These are phyloP conservation scores for Bryoerythrophyllum caledonicum DNA, from an alignment of 225 moss, liverwort and hornwort genomes.

Conservation along the genomic window DNA sequence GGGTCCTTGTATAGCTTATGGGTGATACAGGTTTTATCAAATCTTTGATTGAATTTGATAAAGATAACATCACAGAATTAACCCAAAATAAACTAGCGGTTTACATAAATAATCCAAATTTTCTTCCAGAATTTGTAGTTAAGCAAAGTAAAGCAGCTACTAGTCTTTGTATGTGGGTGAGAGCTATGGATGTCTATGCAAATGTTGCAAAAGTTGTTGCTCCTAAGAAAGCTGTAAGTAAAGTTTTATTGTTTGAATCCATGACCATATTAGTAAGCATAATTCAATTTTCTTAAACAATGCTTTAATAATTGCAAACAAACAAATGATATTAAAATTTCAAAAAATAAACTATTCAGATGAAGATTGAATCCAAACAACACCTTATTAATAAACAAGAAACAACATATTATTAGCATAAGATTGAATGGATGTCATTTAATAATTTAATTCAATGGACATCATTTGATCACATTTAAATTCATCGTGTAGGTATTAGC, in stretches of 20 bases:
- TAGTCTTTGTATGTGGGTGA: slow-evolving; percentile 94
- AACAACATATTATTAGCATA: background rate
- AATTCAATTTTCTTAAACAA: too few relatives aligned
- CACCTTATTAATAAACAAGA: background rate
- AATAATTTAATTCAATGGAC: background rate
- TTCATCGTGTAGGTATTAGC: slow-evolving; percentile 26
- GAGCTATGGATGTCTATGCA: slow-evolving; percentile 93
- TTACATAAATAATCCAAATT: slow-evolving; percentile 72
- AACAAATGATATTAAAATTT: background rate
- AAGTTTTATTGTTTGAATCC: too few relatives aligned
- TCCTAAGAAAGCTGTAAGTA: slow-evolving; percentile 63
- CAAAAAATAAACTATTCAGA: background rate
- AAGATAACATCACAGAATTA: slow-evolving; percentile 67
- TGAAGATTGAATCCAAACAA: too few relatives aligned
- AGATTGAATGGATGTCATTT: background rate
- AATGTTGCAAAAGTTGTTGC: slow-evolving; percentile 89
- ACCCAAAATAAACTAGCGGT: slow-evolving; percentile 72
- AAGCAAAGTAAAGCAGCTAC: slow-evolving; percentile 94
- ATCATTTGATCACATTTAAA: background rate
- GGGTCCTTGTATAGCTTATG: slow-evolving; percentile 55
- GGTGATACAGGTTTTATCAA: slow-evolving; percentile 85
- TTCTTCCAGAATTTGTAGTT: slow-evolving; percentile 76
- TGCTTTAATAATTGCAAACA: fast-evolving
- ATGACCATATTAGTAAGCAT: background rate
- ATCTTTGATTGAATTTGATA: slow-evolving; percentile 86